Percentiles rank a stretch among this genome's conserved stretches.
Conservation (phyloP, 108 stramenopile genomes). For the Cyclotella cryptica region DNA sequence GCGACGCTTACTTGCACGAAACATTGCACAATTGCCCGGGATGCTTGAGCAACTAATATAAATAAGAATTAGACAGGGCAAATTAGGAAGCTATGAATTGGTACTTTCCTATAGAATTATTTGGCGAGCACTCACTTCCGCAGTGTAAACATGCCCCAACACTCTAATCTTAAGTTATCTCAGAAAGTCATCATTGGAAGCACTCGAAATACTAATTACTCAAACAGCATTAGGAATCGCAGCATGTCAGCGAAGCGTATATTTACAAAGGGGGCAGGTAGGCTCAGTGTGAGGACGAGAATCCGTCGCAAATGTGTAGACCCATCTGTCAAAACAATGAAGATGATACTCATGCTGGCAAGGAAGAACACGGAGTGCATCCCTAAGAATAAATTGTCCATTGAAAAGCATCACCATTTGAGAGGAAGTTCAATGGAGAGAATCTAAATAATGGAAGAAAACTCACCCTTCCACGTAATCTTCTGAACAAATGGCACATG, state of each 20-base stretch:
- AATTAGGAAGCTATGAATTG: not conserved
- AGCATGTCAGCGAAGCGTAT: not conserved
- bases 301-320: slow-evolving; percentile 51
- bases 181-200: too few species aligned
- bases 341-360: slow-evolving; percentile 53
- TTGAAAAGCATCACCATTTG: not conserved
- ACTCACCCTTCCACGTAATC: slow-evolving; percentile 50
- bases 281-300: slow-evolving; percentile 35
- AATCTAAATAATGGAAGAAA: not conserved
- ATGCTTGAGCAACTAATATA: slow-evolving; percentile 55
- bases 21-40: slow-evolving; percentile 94
- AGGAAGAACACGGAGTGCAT: slow-evolving; percentile 28
- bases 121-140: too few species aligned
- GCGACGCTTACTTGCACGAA: slow-evolving; percentile 90
- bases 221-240: too few species aligned
- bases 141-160: too few species aligned
- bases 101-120: too few species aligned
- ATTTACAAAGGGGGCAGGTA: slow-evolving; percentile 48
- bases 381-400: slow-evolving; percentile 5
- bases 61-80: not conserved
- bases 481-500: slow-evolving; percentile 50
- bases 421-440: not conserved
- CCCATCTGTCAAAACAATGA: slow-evolving; percentile 52
- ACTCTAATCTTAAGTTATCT: too few species aligned
- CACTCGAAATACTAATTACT: too few species aligned